Conservation (phyloP, 345 rosid species). For the Rhizophora mangle region DNA sequence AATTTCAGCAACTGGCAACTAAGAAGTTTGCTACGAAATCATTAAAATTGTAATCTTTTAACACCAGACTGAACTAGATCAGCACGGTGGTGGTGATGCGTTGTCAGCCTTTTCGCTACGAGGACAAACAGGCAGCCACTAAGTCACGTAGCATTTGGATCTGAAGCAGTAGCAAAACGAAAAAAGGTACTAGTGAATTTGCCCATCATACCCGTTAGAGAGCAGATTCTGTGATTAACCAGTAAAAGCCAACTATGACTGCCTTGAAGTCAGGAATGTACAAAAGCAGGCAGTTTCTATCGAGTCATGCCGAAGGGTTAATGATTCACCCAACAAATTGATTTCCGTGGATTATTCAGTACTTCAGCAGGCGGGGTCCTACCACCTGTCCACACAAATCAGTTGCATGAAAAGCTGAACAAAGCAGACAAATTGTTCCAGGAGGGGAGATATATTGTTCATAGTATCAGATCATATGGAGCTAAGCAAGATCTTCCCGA, state of each 20-base stretch:
- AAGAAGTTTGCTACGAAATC: too few species aligned
- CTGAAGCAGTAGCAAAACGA: background rate
- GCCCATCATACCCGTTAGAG: background rate
- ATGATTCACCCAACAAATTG: constrained; percentile 14
- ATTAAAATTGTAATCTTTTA: too few species aligned
- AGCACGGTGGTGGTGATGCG: too few species aligned
- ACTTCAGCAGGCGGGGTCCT: constrained; percentile 23
- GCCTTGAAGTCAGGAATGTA: constrained; percentile 33
- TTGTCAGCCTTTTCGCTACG: too few species aligned
- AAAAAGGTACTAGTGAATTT: background rate
- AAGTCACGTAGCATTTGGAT: too few species aligned
- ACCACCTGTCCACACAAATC: constrained; percentile 36
- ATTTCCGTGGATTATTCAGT: constrained; percentile 17
- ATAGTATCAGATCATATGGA: background rate
- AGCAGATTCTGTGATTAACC: constrained; percentile 26
- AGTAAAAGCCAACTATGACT: constrained; percentile 31
- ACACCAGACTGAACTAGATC: too few species aligned
- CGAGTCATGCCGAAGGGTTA: constrained; percentile 2
- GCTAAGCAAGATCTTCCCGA: too few species aligned
- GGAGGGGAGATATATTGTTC: background rate
- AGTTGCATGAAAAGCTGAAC: background rate
- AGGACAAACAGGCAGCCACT: too few species aligned
- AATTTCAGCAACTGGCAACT: too few species aligned
- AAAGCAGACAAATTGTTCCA: background rate
- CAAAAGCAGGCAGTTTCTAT: constrained; percentile 26